Percentiles rank a stretch among this genome's conserved stretches.
Conservation (phyloP, 371 early-diverging fungal genomes). For the Actinomucor elegans region DNA sequence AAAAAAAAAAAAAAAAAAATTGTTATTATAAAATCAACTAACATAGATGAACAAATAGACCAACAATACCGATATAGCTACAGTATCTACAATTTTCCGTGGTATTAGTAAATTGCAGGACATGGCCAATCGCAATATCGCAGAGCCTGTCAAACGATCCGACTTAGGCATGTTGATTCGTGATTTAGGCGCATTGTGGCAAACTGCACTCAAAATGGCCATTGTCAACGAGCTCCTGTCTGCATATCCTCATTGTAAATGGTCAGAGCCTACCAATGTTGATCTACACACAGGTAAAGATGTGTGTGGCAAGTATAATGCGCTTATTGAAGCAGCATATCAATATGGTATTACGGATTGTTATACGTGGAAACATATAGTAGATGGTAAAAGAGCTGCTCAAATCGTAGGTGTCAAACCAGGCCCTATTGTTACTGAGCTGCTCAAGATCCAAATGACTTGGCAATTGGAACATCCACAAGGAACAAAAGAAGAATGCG, state of each 20-base stretch:
- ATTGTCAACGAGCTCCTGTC: slow-evolving; percentile 53
- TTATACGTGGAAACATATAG: slow-evolving; percentile 58
- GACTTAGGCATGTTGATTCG: slow-evolving; percentile 56
- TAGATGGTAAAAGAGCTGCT: slow-evolving; percentile 68
- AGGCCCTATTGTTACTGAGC: slow-evolving; percentile 59
- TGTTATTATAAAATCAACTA: no score
- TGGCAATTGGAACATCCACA: slow-evolving; percentile 76
- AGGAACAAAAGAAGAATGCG: slow-evolving; percentile 62
- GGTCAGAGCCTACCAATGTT: slow-evolving; percentile 16
- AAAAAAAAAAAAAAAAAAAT: no score
- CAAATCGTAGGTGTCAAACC: slow-evolving; percentile 60
- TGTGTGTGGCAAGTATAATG: slow-evolving; percentile 35
- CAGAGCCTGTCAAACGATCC: slow-evolving; percentile 19
- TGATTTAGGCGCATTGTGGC: slow-evolving; percentile 62
- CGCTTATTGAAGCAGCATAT: slow-evolving; percentile 31
- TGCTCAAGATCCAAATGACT: slow-evolving; percentile 61
- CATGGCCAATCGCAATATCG: slow-evolving; percentile 24
- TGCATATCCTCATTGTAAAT: slow-evolving; percentile 5
- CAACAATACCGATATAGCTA: slow-evolving; percentile 43
- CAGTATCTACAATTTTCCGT: slow-evolving; percentile 44
- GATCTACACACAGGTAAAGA: slow-evolving; percentile 1
- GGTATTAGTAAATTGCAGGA: slow-evolving; percentile 24
- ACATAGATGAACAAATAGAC: slow-evolving; percentile 10
- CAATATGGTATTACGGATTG: slow-evolving; percentile 53
- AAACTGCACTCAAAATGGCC: slow-evolving; percentile 58